Conservation (phyloP, 1,284 basidiomycete species). For the Cutaneotrichosporon spelunceum region DNA sequence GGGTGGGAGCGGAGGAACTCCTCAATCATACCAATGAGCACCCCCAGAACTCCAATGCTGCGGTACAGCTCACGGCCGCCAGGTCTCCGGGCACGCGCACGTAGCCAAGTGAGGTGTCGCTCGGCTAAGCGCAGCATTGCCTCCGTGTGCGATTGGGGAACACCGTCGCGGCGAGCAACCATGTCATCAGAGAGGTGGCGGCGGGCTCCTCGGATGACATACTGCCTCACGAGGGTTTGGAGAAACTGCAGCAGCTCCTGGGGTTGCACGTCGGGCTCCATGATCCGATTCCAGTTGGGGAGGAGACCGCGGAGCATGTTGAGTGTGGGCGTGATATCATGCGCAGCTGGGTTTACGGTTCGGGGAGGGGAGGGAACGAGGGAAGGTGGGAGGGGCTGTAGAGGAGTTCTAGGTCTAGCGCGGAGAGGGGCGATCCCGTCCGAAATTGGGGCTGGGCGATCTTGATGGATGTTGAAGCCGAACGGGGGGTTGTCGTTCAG, state of each 20-base stretch:
- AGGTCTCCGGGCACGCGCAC: neutral
- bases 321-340: neutral
- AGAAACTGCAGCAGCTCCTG: neutral
- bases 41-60: neutral
- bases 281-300: neutral
- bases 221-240: neutral
- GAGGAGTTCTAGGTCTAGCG: neutral
- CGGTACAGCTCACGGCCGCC: neutral
- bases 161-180: neutral
- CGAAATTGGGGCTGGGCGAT: neutral
- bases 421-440: neutral
- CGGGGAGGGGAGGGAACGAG: neutral
- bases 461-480: neutral
- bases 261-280: neutral
- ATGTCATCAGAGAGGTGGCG: neutral
- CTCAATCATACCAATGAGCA: neutral
- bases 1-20: neutral
- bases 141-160: neutral
- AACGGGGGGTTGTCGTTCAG: neutral
- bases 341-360: neutral
- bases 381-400: neutral
- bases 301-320: neutral
- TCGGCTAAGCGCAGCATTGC: neutral
- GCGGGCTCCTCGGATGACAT: neutral
- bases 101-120: neutral